A percentile compares a stretch with the other conserved stretches of the same genome.
phyloP scores from a whole-genome alignment of 192 early-diverging fungal genomes.

The Cladochytrium replicatum region DNA sequence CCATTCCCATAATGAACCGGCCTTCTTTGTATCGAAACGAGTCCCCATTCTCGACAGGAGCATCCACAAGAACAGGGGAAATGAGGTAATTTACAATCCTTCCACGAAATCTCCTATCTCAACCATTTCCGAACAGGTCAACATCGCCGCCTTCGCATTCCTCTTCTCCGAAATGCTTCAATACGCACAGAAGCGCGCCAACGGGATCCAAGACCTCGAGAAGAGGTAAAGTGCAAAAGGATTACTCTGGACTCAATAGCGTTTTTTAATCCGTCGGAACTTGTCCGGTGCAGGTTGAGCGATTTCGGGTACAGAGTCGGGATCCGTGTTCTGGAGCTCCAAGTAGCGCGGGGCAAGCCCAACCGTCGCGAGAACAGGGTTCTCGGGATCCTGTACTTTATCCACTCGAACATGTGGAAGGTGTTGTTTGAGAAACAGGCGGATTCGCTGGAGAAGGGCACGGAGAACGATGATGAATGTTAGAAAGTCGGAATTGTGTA shows the following conservation, averaged over 20 bases:
- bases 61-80: too few relatives aligned
- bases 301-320: constrained; percentile 94
- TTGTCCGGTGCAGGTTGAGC: constrained; percentile 75
- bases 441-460: constrained; percentile 91
- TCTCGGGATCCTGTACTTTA: constrained; percentile 82
- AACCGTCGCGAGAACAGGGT: constrained; percentile 82
- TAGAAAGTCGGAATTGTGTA: too few relatives aligned
- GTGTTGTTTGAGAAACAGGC: constrained; percentile 90
- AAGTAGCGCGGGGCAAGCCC: constrained; percentile 80
- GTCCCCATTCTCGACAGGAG: too few relatives aligned
- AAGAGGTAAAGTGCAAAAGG: too few relatives aligned
- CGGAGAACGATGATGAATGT: constrained; percentile 97
- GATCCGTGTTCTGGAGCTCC: constrained; percentile 75
- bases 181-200: constrained; percentile 91
- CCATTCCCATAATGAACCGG: too few relatives aligned
- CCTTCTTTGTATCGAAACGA: too few relatives aligned
- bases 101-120: too few relatives aligned
- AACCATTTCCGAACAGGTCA: too few relatives aligned
- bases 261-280: too few relatives aligned
- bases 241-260: too few relatives aligned
- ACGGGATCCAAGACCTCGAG: constrained; percentile 92
- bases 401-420: constrained; percentile 92
- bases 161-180: constrained; percentile 92
- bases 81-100: too few relatives aligned
- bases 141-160: constrained; percentile 75